These are phyloP conservation scores for Sporothrix brasiliensis DNA, from an alignment of 2,329 filamentous ascomycete genomes.

Conservation along the genomic window DNA sequence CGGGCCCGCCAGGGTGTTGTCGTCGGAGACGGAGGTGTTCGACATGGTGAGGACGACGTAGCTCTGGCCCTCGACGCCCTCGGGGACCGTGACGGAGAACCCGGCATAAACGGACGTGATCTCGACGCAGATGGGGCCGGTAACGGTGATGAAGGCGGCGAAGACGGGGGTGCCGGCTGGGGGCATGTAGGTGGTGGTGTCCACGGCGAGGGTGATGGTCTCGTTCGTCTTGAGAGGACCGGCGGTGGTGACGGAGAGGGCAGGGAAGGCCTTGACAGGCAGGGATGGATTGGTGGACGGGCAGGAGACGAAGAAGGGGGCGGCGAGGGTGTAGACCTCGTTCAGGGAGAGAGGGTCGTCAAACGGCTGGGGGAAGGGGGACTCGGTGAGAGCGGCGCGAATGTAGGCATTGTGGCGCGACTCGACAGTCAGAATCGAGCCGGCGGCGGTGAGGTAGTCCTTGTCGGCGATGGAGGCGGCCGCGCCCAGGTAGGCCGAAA, in stretches of 20 bases:
- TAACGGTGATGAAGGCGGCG: conserved; percentile 10
- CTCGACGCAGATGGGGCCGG: background rate
- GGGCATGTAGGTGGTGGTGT: conserved; percentile 11
- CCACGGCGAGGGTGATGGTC: background rate
- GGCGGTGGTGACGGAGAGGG: background rate
- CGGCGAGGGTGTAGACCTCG: conserved; percentile 11
- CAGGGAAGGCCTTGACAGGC: conserved; percentile 2
- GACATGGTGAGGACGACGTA: conserved; percentile 17
- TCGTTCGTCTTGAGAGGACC: background rate
- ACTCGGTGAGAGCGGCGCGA: conserved; percentile 4
- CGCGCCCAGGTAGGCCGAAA: conserved; percentile 11
- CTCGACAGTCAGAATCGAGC: conserved; percentile 4
- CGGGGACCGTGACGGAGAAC: conserved; percentile 11
- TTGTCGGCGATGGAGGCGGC: conserved; percentile 19
- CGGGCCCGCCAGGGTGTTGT: conserved; percentile 14
- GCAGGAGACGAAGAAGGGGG: conserved; percentile 6
- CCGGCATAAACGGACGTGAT: conserved; percentile 6
- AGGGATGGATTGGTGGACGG: conserved; percentile 7
- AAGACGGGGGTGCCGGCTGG: conserved; percentile 13
- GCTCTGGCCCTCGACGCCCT: conserved; percentile 14
- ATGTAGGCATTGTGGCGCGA: conserved; percentile 13
- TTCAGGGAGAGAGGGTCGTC: conserved; percentile 13
- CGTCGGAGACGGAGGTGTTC: conserved; percentile 14
- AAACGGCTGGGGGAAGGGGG: conserved; percentile 6
- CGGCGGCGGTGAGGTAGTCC: conserved; percentile 11